Conservation (phyloP, 192 early-diverging fungal genomes). For the Phlyctochytrium planicorne region DNA sequence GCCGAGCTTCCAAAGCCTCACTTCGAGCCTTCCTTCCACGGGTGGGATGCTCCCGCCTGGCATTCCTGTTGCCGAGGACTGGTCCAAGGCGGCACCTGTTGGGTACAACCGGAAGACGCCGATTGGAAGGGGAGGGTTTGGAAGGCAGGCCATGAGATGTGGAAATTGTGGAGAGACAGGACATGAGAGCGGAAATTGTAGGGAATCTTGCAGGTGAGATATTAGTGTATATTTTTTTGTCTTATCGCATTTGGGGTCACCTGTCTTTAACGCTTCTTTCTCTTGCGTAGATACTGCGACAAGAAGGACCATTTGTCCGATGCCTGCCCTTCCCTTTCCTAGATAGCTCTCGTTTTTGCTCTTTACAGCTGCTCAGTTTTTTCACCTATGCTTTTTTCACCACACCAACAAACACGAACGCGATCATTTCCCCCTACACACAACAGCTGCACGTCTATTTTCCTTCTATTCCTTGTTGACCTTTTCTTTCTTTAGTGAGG, state of each 20-base stretch:
- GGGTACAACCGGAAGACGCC: not conserved
- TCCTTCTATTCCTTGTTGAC: too few species aligned
- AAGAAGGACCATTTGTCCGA: not conserved
- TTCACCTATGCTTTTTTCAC: too few species aligned
- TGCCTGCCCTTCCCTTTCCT: too few species aligned
- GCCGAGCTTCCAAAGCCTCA: too few species aligned
- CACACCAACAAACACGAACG: too few species aligned
- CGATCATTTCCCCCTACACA: too few species aligned
- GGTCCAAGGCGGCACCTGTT: not conserved
- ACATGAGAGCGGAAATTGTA: not conserved
- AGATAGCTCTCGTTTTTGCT: too few species aligned
- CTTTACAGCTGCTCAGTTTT: too few species aligned
- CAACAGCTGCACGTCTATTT: too few species aligned
- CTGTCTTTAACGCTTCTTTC: not conserved
- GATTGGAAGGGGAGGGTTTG: not conserved
- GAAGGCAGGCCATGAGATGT: not conserved
- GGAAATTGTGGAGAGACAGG: not conserved
- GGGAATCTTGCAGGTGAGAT: not conserved
- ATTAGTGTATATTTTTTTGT: not conserved
- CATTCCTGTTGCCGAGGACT: not conserved
- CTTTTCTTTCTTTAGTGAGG: too few species aligned
- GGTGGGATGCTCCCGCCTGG: not conserved
- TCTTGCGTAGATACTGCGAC: not conserved
- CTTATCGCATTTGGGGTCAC: not conserved
- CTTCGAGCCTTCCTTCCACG: not conserved